These are phyloP conservation scores for Fusarium sp. DNA, from an alignment of 2,329 filamentous ascomycete species.

Conservation along the genomic window DNA sequence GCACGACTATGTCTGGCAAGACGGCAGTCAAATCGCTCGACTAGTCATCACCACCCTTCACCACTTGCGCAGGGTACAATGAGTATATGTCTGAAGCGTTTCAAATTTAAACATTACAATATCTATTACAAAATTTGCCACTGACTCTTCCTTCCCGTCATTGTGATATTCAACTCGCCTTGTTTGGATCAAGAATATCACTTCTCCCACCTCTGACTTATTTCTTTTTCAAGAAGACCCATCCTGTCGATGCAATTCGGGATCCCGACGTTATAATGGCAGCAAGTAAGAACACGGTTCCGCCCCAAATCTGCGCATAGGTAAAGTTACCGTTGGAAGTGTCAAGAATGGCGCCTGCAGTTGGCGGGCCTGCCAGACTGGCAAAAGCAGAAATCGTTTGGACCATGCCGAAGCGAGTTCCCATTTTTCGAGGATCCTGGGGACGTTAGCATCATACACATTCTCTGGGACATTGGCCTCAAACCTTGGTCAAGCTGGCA, in stretches of 20 bases:
- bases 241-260: conserved; percentile 52
- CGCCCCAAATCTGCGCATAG: conserved; percentile 61
- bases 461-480: not conserved
- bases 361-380: conserved; percentile 55
- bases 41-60: conserved; percentile 53
- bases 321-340: conserved; percentile 48
- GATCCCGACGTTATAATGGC: conserved; percentile 49
- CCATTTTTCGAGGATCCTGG: conserved; percentile 54
- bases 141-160: not conserved
- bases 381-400: conserved; percentile 56
- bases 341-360: conserved; percentile 48
- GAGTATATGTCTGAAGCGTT: not conserved
- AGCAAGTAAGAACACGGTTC: conserved; percentile 52
- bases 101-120: conserved; percentile 32
- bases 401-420: conserved; percentile 57
- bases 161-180: not conserved
- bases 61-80: conserved; percentile 23
- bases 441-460: not conserved
- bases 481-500: conserved; percentile 51
- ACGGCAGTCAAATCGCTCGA: conserved; percentile 66
- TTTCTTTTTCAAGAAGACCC: conserved; percentile 51
- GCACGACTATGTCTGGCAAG: conserved; percentile 73
- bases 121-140: not conserved
- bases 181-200: not conserved
- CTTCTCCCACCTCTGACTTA: not conserved